A percentile compares a stretch with the other conserved stretches of the same genome.
Evolutionary conservation across 192 early-diverging fungal genomes (phyloP).

Genomic region (Spinellus fusiger): DNA sequence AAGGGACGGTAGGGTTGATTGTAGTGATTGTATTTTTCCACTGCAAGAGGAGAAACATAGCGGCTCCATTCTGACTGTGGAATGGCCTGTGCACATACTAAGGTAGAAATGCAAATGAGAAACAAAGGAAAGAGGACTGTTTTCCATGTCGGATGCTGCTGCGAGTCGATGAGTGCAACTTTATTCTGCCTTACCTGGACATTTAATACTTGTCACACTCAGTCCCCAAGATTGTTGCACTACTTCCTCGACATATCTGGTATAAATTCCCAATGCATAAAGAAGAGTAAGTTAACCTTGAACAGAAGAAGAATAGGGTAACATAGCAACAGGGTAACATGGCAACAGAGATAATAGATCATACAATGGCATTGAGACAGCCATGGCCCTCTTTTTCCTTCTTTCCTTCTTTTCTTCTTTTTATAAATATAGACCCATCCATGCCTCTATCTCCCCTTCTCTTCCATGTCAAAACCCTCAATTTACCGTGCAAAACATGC

Average conservation of each 20-base stretch:
- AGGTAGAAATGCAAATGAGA: neutral
- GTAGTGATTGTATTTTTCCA: constrained; percentile 41
- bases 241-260: constrained; percentile 47
- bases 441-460: neutral
- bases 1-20: constrained; percentile 54
- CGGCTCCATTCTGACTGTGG: constrained; percentile 48
- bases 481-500: constrained; percentile 31
- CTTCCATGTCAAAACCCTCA: neutral
- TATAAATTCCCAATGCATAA: no score
- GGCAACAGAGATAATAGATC: neutral
- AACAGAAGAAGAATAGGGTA: neutral
- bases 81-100: constrained; percentile 47
- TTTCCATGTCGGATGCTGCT: neutral
- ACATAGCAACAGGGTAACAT: neutral
- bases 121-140: neutral
- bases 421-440: neutral
- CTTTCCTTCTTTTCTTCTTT: neutral
- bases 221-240: constrained; percentile 54
- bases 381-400: no score
- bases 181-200: constrained; percentile 31
- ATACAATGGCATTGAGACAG: no score
- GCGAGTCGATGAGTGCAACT: neutral
- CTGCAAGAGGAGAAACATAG: constrained; percentile 42
- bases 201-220: constrained; percentile 46
- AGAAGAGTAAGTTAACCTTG: neutral